These are phyloP conservation scores for Scedosporium minutisporum DNA, from an alignment of 2,329 filamentous ascomycete genomes.

Conservation along the genomic window DNA sequence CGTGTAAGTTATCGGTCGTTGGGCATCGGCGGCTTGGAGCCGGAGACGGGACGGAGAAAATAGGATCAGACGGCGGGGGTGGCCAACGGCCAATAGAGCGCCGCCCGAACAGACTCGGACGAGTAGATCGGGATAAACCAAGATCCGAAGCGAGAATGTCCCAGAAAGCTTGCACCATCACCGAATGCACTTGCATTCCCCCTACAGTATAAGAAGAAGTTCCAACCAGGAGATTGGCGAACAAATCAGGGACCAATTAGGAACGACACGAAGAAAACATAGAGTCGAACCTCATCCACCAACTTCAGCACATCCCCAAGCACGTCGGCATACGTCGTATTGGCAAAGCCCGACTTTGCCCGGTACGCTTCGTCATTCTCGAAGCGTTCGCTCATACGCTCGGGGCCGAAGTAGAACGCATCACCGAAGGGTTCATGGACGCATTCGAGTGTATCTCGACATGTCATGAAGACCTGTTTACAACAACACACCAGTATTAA, in stretches of 20 bases:
- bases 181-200: background rate
- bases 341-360: slow-evolving; percentile 52
- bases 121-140: background rate
- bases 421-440: slow-evolving; percentile 96
- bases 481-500: background rate
- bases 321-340: slow-evolving; percentile 67
- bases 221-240: background rate
- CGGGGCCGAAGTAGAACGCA: slow-evolving; percentile 91
- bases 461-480: slow-evolving; percentile 87
- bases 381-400: slow-evolving; percentile 73
- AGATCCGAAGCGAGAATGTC: background rate
- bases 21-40: background rate
- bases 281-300: slow-evolving; percentile 56
- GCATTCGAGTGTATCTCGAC: slow-evolving; percentile 68
- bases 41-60: background rate
- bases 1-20: slow-evolving; percentile 16
- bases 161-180: background rate
- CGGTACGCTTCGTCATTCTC: slow-evolving; percentile 52
- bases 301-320: slow-evolving; percentile 66
- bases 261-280: slow-evolving; percentile 5
- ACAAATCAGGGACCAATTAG: slow-evolving; percentile 2
- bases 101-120: too few species aligned
- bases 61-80: background rate
- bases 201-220: background rate
- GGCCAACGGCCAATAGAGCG: background rate